A percentile compares a stretch with the other conserved stretches of the same genome.
Evolutionary conservation across 805 yeast species (phyloP).

Genomic region (Saccharomyces cerevisiae): DNA sequence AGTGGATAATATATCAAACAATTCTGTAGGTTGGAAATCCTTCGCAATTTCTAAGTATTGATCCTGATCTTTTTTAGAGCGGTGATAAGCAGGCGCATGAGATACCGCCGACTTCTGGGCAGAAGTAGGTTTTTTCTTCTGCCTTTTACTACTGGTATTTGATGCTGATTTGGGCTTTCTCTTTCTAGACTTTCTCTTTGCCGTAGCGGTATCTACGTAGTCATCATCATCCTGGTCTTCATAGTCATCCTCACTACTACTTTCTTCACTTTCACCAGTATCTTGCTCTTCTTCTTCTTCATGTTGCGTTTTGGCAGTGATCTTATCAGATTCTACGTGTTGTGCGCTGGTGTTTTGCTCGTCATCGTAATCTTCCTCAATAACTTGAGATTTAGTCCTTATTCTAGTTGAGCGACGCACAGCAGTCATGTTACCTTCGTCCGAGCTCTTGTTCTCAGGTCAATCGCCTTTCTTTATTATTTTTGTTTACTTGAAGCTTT

Average conservation of each 20-base stretch:
- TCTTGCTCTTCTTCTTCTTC: slow-evolving; percentile 21
- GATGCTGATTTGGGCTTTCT: neutral
- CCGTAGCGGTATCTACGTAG: neutral
- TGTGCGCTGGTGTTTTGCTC: neutral
- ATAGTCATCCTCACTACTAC: slow-evolving; percentile 4
- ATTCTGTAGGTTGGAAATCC: slow-evolving; percentile 39
- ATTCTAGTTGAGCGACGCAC: slow-evolving; percentile 34
- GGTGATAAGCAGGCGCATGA: slow-evolving; percentile 7
- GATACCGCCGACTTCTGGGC: slow-evolving; percentile 3
- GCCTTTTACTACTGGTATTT: neutral
- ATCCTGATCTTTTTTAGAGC: slow-evolving; percentile 21
- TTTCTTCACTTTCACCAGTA: neutral
- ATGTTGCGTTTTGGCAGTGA: slow-evolving; percentile 21
- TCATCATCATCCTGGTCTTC: slow-evolving; percentile 7
- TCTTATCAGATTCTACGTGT: slow-evolving; percentile 10
- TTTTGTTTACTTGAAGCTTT: neutral
- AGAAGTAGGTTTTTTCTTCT: neutral
- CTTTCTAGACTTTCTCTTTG: neutral
- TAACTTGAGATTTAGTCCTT: slow-evolving; percentile 16
- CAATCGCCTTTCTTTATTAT: neutral
- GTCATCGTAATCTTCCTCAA: slow-evolving; percentile 11
- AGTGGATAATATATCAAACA: slow-evolving; percentile 45
- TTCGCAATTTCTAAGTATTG: slow-evolving; percentile 33
- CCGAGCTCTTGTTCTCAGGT: neutral
- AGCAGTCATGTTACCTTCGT: slow-evolving; percentile 13